Percentiles rank a stretch among this genome's conserved stretches.
Conservation (phyloP, 2,329 filamentous ascomycete genomes). For the Fusarium chuoi region DNA sequence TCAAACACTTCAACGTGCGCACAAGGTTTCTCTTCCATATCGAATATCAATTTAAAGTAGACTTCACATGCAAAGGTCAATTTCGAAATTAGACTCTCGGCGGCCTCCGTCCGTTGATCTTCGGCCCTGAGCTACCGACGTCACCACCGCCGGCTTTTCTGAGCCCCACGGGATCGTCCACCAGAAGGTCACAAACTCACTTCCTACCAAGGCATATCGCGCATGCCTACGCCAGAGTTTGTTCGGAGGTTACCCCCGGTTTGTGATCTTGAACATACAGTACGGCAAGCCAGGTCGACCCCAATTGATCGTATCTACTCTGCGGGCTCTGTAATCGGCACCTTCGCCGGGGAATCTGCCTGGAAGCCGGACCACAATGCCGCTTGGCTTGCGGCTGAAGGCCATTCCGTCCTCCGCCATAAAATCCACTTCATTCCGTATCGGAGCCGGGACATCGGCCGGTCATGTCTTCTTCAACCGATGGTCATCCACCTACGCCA, state of each 20-base stretch:
- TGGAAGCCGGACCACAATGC: constrained; percentile 10
- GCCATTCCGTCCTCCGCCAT: constrained; percentile 14
- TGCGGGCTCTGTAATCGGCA: background rate
- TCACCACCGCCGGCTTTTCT: constrained; percentile 12
- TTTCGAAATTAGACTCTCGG: background rate
- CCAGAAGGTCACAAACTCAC: constrained; percentile 26
- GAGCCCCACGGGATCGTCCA: constrained; percentile 30
- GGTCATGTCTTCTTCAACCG: background rate
- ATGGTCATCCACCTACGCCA: constrained; percentile 17
- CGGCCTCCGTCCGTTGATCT: constrained; percentile 19
- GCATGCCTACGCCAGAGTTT: background rate
- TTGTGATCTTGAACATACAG: constrained; percentile 13
- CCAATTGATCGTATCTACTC: background rate
- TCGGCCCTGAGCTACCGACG: constrained; percentile 29
- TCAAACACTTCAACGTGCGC: background rate
- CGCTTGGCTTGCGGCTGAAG: constrained; percentile 8
- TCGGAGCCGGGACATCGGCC: constrained; percentile 15
- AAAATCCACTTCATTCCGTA: constrained; percentile 23
- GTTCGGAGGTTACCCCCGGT: background rate
- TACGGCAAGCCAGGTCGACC: constrained; percentile 10
- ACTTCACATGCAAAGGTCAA: background rate
- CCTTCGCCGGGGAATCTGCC: background rate
- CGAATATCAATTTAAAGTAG: background rate
- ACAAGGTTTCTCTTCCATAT: background rate
- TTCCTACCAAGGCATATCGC: constrained; percentile 15